Percentiles rank a stretch among this genome's conserved stretches.
Evolutionary conservation across 192 early-diverging fungal species (phyloP).

Genomic region (Backusella australiensis): DNA sequence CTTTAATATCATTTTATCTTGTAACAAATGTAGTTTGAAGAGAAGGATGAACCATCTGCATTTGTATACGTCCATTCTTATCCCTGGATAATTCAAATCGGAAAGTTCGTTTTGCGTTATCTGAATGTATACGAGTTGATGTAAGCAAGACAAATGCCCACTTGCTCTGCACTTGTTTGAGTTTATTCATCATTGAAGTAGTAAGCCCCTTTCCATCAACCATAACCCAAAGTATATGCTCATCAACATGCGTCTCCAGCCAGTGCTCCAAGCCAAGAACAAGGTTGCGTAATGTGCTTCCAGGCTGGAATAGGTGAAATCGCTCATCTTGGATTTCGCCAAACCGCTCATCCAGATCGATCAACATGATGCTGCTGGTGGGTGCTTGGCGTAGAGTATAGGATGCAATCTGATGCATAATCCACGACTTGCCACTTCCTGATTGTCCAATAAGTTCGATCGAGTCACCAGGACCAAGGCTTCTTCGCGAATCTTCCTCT

Average conservation of each 20-base stretch:
- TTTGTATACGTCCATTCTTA: background rate
- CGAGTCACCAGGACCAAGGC: background rate
- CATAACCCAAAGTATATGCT: background rate
- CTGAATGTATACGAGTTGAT: background rate
- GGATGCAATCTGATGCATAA: background rate
- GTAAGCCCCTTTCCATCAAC: background rate
- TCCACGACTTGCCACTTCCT: background rate
- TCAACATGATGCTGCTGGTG: background rate
- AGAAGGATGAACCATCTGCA: background rate
- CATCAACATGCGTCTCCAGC: background rate
- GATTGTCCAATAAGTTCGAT: background rate
- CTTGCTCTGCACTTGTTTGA: background rate
- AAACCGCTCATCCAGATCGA: background rate
- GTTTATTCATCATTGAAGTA: background rate
- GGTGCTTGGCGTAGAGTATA: background rate
- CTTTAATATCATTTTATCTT: background rate
- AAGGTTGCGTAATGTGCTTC: background rate
- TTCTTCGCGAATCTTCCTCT: background rate
- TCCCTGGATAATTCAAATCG: background rate
- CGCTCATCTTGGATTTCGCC: background rate
- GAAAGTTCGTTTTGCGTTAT: background rate
- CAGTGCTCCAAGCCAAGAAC: background rate
- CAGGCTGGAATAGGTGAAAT: background rate
- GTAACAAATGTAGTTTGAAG: background rate
- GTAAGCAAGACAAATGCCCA: background rate